Percentiles rank a stretch among this genome's conserved stretches.
Evolutionary conservation across 257 asterid species (phyloP).

Genomic region (Salvia splendens): DNA sequence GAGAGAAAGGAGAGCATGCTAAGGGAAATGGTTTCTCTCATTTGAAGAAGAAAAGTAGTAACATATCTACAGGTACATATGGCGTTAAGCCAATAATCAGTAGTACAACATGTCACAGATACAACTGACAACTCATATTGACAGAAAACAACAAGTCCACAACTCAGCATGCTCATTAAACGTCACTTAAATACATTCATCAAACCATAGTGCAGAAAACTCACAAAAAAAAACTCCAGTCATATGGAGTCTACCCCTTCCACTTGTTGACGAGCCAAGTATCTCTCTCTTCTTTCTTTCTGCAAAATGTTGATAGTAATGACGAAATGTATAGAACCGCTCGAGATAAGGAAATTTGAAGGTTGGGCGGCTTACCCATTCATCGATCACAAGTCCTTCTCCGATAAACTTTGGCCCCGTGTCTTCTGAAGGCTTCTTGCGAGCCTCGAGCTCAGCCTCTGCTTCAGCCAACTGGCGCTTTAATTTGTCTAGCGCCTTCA

Average conservation of each 20-base stretch:
- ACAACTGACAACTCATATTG: slow-evolving; percentile 24
- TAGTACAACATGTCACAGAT: slow-evolving; percentile 35
- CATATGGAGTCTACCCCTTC: slow-evolving; percentile 75
- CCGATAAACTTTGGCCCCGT: slow-evolving; percentile 74
- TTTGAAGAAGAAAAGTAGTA: slow-evolving; percentile 34
- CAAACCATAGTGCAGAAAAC: slow-evolving; percentile 27
- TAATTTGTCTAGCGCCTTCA: slow-evolving; percentile 74
- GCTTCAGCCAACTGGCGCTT: slow-evolving; percentile 81
- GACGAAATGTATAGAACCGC: not conserved
- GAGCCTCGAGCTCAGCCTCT: slow-evolving; percentile 79
- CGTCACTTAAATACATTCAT: slow-evolving; percentile 34
- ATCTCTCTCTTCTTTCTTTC: slow-evolving; percentile 98
- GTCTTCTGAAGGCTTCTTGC: slow-evolving; percentile 80
- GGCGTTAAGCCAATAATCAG: slow-evolving; percentile 35
- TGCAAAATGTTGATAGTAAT: slow-evolving; percentile 31
- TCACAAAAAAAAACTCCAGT: slow-evolving; percentile 31
- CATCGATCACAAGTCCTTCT: slow-evolving; percentile 92
- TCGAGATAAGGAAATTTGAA: not conserved
- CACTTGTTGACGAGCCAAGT: slow-evolving; percentile 85
- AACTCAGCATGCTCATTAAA: slow-evolving; percentile 23
- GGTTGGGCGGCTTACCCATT: slow-evolving; percentile 59
- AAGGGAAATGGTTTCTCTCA: slow-evolving; percentile 20
- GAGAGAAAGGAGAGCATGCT: not conserved
- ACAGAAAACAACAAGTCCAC: slow-evolving; percentile 1
- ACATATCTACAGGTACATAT: slow-evolving; percentile 36